Evolutionary conservation across 2,329 filamentous ascomycete species (phyloP).

Genomic region (Furcasterigmium furcatum): DNA sequence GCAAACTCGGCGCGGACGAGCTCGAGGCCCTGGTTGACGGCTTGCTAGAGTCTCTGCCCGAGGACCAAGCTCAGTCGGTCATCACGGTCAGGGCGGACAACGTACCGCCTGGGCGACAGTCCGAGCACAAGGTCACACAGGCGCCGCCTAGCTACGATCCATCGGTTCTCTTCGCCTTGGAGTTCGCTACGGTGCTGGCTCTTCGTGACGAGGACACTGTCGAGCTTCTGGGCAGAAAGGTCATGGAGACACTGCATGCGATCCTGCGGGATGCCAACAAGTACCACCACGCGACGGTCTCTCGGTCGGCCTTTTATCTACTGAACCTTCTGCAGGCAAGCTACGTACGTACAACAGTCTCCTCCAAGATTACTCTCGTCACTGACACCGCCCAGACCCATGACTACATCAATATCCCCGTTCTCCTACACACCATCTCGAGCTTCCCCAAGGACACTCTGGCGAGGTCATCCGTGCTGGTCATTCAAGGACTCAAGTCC

Average conservation of each 20-base stretch:
- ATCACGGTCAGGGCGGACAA: constrained; percentile 89
- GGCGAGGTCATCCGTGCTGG: constrained; percentile 69
- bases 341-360: constrained; percentile 60
- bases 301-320: constrained; percentile 82
- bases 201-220: constrained; percentile 73
- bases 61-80: constrained; percentile 72
- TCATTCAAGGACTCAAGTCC: constrained; percentile 73
- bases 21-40: constrained; percentile 54
- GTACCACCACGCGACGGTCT: constrained; percentile 80
- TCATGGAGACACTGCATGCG: constrained; percentile 77
- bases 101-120: constrained; percentile 57
- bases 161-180: constrained; percentile 82
- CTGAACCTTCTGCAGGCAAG: constrained; percentile 77
- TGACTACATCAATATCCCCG: constrained; percentile 87
- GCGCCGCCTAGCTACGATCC: constrained; percentile 71
- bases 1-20: constrained; percentile 32
- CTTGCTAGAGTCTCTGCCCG: constrained; percentile 80
- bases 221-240: constrained; percentile 68
- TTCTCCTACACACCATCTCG: constrained; percentile 87
- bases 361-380: constrained; percentile 10
- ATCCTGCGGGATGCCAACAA: constrained; percentile 76
- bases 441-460: constrained; percentile 78
- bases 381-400: constrained; percentile 58
- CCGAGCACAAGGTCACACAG: constrained; percentile 47
- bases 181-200: constrained; percentile 80